Conservation (phyloP, 23 red algal genomes). For the Chondrus crispus region DNA sequence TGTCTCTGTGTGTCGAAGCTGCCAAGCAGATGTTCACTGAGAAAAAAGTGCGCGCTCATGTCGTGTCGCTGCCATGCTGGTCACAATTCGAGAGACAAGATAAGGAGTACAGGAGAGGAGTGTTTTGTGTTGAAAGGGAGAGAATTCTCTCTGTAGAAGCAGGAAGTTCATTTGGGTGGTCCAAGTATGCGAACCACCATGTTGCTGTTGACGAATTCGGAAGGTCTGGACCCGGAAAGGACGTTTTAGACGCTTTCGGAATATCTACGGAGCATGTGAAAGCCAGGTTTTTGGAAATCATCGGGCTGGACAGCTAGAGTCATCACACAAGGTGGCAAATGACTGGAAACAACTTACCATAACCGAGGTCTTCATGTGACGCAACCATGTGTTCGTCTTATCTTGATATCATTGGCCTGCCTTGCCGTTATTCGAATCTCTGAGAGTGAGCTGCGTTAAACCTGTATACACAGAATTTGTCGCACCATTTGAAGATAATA, state of each 20-base stretch:
- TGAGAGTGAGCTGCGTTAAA: too few relatives aligned
- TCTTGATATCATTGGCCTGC: too few relatives aligned
- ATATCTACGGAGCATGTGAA: slow-evolving; percentile 50
- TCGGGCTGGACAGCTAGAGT: too few relatives aligned
- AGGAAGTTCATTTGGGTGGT: slow-evolving; percentile 80
- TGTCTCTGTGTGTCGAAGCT: slow-evolving; percentile 60
- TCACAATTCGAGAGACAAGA: slow-evolving; percentile 79
- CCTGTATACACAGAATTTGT: too few relatives aligned
- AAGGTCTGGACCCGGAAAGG: slow-evolving; percentile 63
- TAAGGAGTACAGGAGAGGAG: slow-evolving; percentile 58
- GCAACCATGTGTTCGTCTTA: too few relatives aligned
- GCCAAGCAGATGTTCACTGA: slow-evolving; percentile 65
- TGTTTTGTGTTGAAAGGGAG: slow-evolving; percentile 53
- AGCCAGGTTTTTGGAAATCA: slow-evolving; percentile 27
- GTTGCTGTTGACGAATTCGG: slow-evolving; percentile 86
- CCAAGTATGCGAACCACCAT: slow-evolving; percentile 54
- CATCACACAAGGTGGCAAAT: too few relatives aligned
- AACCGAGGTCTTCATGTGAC: too few relatives aligned
- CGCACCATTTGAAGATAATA: too few relatives aligned
- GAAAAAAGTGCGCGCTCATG: slow-evolving; percentile 39
- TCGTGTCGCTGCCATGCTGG: slow-evolving; percentile 96
- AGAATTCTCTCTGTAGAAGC: slow-evolving; percentile 75
- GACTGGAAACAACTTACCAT: too few relatives aligned
- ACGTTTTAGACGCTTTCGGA: slow-evolving; percentile 66
- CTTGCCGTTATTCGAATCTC: too few relatives aligned